phyloP scores from a whole-genome alignment of 495 filamentous ascomycete genomes.

The Aspergillus heteromorphus region DNA sequence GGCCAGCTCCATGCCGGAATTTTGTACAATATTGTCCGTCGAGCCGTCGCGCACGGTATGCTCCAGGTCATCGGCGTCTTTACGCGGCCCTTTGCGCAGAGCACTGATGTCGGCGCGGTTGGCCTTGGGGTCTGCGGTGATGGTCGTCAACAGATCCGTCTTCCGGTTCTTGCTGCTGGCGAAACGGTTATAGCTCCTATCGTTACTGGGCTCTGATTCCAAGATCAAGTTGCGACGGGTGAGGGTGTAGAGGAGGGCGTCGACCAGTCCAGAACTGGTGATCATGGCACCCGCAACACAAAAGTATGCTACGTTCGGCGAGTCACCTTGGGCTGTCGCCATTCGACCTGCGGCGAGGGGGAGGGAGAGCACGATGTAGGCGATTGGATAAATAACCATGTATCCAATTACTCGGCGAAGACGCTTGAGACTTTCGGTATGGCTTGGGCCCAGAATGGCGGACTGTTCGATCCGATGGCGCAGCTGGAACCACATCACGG shows the following conservation, averaged over 20 bases:
- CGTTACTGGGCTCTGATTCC: constrained; percentile 37
- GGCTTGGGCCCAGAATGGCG: constrained; percentile 32
- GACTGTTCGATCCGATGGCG: constrained; percentile 42
- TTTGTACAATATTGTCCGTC: constrained; percentile 35
- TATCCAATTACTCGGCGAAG: constrained; percentile 50
- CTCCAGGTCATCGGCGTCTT: constrained; percentile 16
- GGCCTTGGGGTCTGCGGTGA: constrained; percentile 29
- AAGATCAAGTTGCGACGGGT: constrained; percentile 52
- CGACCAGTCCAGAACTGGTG: constrained; percentile 67
- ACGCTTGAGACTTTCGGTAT: constrained; percentile 35
- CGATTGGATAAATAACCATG: constrained; percentile 72
- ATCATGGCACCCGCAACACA: constrained; percentile 67
- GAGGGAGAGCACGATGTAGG: constrained; percentile 66
- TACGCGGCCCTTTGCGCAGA: constrained; percentile 17
- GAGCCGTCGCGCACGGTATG: constrained; percentile 27
- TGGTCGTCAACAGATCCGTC: constrained; percentile 28
- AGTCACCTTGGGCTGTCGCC: constrained; percentile 52
- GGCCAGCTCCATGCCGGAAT: constrained; percentile 25
- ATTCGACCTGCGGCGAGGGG: constrained; percentile 68
- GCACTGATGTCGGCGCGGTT: constrained; percentile 20
- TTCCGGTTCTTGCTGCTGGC: constrained; percentile 28
- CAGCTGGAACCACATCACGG: constrained; percentile 57
- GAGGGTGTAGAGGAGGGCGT: constrained; percentile 65
- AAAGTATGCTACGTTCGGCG: constrained; percentile 55
- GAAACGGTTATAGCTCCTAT: constrained; percentile 35